phyloP scores from a whole-genome alignment of 1,139 yeast species.

The Debaryomycetaceae sp. region DNA sequence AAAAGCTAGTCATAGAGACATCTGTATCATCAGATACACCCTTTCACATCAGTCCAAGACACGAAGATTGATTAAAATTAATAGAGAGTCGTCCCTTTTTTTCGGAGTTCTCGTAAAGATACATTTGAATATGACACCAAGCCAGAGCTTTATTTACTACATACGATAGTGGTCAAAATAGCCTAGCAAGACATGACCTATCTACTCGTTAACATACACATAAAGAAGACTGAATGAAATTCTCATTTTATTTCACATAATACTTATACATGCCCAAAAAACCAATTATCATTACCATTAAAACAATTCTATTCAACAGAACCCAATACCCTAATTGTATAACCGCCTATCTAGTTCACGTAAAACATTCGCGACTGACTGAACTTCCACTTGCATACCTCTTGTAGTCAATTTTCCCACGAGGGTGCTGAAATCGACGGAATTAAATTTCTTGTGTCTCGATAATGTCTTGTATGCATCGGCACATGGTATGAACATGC shows the following conservation, averaged over 20 bases:
- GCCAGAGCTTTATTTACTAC: too few relatives aligned
- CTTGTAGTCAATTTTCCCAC: conserved; percentile 75
- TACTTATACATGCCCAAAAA: background rate
- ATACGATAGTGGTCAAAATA: too few relatives aligned
- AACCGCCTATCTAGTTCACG: conserved; percentile 73
- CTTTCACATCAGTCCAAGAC: too few relatives aligned
- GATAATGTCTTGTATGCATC: conserved; percentile 85
- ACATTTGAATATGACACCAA: too few relatives aligned
- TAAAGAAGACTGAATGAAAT: too few relatives aligned
- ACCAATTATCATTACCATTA: background rate
- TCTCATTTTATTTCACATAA: background rate
- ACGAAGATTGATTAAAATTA: too few relatives aligned
- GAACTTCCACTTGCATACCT: conserved; percentile 88
- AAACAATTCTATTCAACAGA: background rate
- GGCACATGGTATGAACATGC: conserved; percentile 77
- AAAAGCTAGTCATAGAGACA: too few relatives aligned
- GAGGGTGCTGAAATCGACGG: conserved; percentile 68
- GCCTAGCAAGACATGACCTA: too few relatives aligned
- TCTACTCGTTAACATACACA: too few relatives aligned
- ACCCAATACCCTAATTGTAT: conserved; percentile 31
- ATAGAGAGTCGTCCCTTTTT: too few relatives aligned
- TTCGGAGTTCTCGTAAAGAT: too few relatives aligned
- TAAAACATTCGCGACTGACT: conserved; percentile 77
- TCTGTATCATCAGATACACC: too few relatives aligned
- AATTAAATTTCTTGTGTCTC: conserved; percentile 69